Evolutionary conservation across 306 rosid genomes (phyloP).

Genomic region (Rubus parviflorus): DNA sequence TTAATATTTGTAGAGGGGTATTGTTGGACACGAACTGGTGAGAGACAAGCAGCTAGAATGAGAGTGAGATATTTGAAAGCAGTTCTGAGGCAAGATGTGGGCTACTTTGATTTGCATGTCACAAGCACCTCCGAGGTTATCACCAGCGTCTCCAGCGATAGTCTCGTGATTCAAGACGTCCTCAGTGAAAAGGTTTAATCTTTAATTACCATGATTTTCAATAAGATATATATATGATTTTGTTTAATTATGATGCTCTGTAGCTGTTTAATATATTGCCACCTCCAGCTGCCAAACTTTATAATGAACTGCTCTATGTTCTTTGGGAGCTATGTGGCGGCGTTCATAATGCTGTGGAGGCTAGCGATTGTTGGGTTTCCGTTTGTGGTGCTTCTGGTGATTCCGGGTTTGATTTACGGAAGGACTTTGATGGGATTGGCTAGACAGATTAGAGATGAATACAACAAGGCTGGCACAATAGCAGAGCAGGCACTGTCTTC

Average conservation of each 20-base stretch:
- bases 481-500: conserved; percentile 91
- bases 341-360: conserved; percentile 67
- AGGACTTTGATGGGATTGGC: conserved; percentile 69
- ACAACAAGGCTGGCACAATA: conserved; percentile 60
- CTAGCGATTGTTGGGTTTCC: conserved; percentile 81
- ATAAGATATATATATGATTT: background rate
- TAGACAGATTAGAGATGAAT: conserved; percentile 65
- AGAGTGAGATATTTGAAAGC: conserved; percentile 82
- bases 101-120: conserved; percentile 85
- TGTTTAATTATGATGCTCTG: background rate
- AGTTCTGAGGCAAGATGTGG: conserved; percentile 85
- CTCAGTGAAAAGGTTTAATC: conserved; percentile 79
- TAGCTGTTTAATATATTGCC: background rate
- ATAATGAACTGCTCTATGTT: conserved; percentile 64
- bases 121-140: conserved; percentile 91
- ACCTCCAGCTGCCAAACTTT: conserved; percentile 67
- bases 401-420: conserved; percentile 84
- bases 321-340: conserved; percentile 70
- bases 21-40: conserved; percentile 98
- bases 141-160: conserved; percentile 80
- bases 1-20: conserved; percentile 61
- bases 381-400: conserved; percentile 61
- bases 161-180: conserved; percentile 77
- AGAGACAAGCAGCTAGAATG: conserved; percentile 88
- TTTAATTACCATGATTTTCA: background rate